These are phyloP conservation scores for Juncus inflexus DNA, from an alignment of 176 grass and related monocot species.

Conservation along the genomic window DNA sequence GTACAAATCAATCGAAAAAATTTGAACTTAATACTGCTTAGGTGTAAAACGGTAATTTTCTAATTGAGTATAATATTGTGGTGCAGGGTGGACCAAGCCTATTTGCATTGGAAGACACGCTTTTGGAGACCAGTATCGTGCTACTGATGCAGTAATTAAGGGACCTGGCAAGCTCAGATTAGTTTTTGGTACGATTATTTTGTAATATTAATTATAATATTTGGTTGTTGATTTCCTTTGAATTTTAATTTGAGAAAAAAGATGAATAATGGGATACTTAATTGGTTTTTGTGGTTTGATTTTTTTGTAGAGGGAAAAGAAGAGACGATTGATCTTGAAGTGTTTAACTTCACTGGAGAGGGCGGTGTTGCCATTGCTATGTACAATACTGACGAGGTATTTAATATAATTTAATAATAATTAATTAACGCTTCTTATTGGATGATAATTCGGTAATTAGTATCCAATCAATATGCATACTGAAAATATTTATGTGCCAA, in stretches of 20 bases:
- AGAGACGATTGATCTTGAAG: constrained; percentile 69
- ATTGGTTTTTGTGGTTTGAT: constrained; percentile 16
- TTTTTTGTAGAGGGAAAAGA: constrained; percentile 64
- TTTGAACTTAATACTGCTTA: constrained; percentile 1
- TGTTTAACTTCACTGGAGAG: constrained; percentile 92
- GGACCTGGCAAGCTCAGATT: constrained; percentile 97
- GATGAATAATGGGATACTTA: neutral
- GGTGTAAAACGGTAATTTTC: constrained; percentile 7
- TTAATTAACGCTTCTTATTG: too few relatives aligned
- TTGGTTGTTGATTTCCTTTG: constrained; percentile 8
- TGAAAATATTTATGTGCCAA: too few relatives aligned
- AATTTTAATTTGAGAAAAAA: constrained; percentile 9
- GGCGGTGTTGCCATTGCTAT: constrained; percentile 92
- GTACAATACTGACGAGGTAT: constrained; percentile 97
- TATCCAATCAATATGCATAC: too few relatives aligned
- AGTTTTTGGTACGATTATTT: constrained; percentile 66
- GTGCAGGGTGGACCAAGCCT: constrained; percentile 92
- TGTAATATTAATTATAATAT: neutral
- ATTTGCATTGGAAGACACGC: constrained; percentile 99
- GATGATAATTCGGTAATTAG: too few relatives aligned
- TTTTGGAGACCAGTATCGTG: constrained; percentile 94
- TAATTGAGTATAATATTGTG: constrained; percentile 22
- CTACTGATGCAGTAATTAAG: constrained; percentile 89
- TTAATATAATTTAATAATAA: too few relatives aligned
- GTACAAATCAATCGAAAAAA: constrained; percentile 35